Conservation (phyloP, 2,329 filamentous ascomycete genomes). For the Aspergillus carbonarius region DNA sequence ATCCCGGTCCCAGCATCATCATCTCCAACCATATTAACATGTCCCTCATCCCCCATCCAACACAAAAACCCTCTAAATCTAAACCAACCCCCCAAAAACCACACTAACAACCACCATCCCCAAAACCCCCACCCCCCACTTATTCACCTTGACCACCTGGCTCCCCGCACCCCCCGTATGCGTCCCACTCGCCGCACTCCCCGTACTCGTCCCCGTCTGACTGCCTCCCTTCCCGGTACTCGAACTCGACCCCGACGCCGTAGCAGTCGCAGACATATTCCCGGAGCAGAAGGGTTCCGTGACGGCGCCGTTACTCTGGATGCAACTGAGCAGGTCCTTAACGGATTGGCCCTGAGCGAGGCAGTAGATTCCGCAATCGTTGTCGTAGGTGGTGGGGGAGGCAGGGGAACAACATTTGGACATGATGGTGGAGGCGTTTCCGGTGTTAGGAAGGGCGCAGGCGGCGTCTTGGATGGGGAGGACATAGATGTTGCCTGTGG, state of each 20-base stretch:
- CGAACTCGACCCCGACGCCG: constrained; percentile 32
- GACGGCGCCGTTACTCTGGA: constrained; percentile 41
- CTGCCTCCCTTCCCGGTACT: constrained; percentile 32
- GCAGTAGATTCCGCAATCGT: constrained; percentile 54
- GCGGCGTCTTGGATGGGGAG: constrained; percentile 47
- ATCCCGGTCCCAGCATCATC: background rate
- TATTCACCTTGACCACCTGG: background rate
- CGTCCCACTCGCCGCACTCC: background rate
- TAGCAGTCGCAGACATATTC: constrained; percentile 40
- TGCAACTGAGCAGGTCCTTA: constrained; percentile 38
- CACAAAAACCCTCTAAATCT: no score
- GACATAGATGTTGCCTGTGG: constrained; percentile 39
- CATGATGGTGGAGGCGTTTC: constrained; percentile 47
- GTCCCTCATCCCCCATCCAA: background rate
- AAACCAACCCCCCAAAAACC: background rate
- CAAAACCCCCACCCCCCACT: background rate
- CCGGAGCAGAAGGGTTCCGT: constrained; percentile 49
- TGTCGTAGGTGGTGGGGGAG: constrained; percentile 47
- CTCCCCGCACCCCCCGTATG: background rate
- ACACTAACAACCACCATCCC: background rate
- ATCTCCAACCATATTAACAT: background rate
- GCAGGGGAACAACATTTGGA: constrained; percentile 48
- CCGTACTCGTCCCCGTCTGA: background rate
- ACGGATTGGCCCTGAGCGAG: constrained; percentile 44
- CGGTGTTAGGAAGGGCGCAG: constrained; percentile 45